Base-by-base conservation (phyloP, 208 protist genomes). In the Trypanosoma avium region DNA sequence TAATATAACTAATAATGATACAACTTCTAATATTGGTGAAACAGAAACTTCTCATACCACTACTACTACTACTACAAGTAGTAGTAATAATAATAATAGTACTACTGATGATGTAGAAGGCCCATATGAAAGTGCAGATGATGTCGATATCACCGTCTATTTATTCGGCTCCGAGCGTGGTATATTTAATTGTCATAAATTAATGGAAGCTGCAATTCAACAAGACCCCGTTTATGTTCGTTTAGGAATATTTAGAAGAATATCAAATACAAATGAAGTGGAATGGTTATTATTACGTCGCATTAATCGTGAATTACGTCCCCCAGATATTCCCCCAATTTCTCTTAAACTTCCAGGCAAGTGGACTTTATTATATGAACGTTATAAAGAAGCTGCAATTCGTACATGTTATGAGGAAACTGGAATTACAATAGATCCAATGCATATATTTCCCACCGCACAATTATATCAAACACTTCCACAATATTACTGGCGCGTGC, bases 311-410 rank as follows among this genome's bases (percentile, higher is more conserved):
- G 91, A 96, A 36, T 60, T 91, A 9, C 83, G 91, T 17, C 91
- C 91, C 21, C 86, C 87, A 0, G 91, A 96, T 55, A 93, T 96
- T 61, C 91, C 91, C 4, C 84, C 87, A 27, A 94, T 96, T 70
- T 93, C 88, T 0, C 82, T 96, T 27, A 96, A 96, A 73, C 73
- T 84, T 0, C 91, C 91, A n/a, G 91, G 91, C 43, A 96, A 96
- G 75, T 96, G 81, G 77, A 93, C 83, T 29, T 53, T 96, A 36
- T 56, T 96, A n/a, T 93, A 88, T 56, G 91, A 96, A 72, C 77
- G 87, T 26, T 83, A 82, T 76, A 90, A 90, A 67, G 91, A 96
- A 82, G 91, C 91, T 0, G 91, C 91, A 19, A 73, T 93, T 21
- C 88, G 91, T 0, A 82, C 88, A n/a, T 42, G 92, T 52, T 96